Conservation (phyloP, 1,284 basidiomycete genomes). For the Tilletia walkeri region DNA sequence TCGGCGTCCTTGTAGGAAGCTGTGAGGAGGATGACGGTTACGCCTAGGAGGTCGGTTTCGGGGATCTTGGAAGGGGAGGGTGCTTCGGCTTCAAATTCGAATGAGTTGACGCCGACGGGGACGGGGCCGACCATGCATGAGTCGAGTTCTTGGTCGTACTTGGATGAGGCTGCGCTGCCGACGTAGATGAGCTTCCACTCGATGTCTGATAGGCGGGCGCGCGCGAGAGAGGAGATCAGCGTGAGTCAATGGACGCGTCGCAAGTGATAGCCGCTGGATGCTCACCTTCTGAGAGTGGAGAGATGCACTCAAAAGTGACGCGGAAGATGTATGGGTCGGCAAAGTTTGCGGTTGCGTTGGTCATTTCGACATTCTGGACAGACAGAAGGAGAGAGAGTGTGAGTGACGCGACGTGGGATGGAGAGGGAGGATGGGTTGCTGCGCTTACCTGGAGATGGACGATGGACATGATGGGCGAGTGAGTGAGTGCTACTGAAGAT, state of each 20-base stretch:
- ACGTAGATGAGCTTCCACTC: constrained; percentile 98
- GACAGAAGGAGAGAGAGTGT: not conserved
- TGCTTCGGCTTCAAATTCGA: constrained; percentile 75
- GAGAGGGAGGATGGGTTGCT: not conserved
- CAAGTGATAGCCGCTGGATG: constrained; percentile 15
- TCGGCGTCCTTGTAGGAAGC: constrained; percentile 85
- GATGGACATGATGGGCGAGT: constrained; percentile 47
- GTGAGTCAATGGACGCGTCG: not conserved
- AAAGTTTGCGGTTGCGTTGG: constrained; percentile 50
- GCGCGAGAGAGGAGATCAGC: not conserved
- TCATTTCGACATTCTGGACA: constrained; percentile 40
- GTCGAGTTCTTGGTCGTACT: constrained; percentile 92
- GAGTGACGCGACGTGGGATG: too few species aligned
- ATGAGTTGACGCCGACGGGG: constrained; percentile 79
- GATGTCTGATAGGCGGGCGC: constrained; percentile 66
- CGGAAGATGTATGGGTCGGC: constrained; percentile 84
- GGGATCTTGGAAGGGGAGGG: constrained; percentile 70
- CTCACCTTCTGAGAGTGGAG: constrained; percentile 81
- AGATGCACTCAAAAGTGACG: constrained; percentile 97
- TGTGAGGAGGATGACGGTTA: constrained; percentile 87
- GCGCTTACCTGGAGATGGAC: constrained; percentile 43
- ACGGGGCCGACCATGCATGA: constrained; percentile 77
- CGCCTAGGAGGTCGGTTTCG: constrained; percentile 77
- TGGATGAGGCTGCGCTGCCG: constrained; percentile 84
- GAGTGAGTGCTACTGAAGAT: not conserved